phyloP scores from a whole-genome alignment of 1,284 basidiomycete genomes.

The Sanghuangporus sanghuang region DNA sequence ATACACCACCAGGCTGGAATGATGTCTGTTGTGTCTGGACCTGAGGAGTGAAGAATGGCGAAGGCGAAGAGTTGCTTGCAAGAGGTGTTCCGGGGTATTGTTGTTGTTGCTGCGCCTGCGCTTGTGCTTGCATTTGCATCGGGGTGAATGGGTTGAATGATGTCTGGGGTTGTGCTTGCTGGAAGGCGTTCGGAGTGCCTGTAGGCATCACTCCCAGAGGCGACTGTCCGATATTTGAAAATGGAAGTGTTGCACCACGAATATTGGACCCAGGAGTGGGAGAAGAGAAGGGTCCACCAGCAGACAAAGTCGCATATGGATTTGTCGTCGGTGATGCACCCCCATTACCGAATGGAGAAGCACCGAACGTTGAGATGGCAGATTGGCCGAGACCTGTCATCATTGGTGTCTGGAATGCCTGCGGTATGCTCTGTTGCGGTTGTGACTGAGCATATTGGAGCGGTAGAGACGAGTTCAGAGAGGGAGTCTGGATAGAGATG shows the following conservation, averaged over 20 bases:
- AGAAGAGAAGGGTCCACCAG: conserved; percentile 4
- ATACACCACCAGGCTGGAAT: conserved; percentile 3
- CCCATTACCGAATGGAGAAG: background rate
- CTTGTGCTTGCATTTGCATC: background rate
- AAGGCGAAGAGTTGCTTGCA: conserved; percentile 9
- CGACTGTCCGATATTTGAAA: conserved; percentile 1
- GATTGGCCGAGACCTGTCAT: background rate
- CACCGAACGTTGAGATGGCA: background rate
- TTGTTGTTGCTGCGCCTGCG: background rate
- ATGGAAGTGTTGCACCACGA: conserved; percentile 11
- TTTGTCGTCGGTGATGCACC: background rate
- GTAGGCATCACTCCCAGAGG: conserved; percentile 16
- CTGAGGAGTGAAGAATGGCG: conserved; percentile 16
- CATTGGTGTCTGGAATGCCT: conserved; percentile 2
- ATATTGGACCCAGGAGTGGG: background rate
- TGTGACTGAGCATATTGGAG: conserved; percentile 41
- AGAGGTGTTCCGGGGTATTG: conserved; percentile 1
- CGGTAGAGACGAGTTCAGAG: conserved; percentile 45
- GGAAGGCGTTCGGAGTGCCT: conserved; percentile 16
- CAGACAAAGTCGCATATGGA: conserved; percentile 12
- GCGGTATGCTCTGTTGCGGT: conserved; percentile 12
- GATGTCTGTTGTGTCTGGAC: conserved; percentile 17
- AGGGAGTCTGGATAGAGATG: conserved; percentile 40
- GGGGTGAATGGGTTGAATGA: conserved; percentile 20
- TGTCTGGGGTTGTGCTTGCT: background rate